Conservation (phyloP, 345 rosid genomes). For the Salix viminalis region DNA sequence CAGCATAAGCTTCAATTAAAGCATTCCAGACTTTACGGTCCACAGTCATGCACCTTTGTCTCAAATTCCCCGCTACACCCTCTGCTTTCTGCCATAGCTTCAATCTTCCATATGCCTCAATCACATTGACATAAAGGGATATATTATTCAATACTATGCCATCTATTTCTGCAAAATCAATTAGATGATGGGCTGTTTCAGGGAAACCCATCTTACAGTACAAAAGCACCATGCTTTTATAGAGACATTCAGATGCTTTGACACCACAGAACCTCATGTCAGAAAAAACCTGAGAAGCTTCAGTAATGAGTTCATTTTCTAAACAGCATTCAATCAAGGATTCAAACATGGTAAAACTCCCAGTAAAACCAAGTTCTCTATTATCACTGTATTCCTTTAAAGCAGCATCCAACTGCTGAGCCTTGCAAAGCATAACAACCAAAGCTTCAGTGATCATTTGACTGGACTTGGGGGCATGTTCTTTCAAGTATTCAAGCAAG, state of each 20-base stretch:
- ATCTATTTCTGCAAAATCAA: slow-evolving; percentile 49
- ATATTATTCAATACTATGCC: slow-evolving; percentile 47
- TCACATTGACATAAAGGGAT: slow-evolving; percentile 48
- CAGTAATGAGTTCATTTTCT: slow-evolving; percentile 49
- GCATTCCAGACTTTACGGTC: slow-evolving; percentile 87
- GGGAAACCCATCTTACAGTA: slow-evolving; percentile 82
- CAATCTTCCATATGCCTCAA: slow-evolving; percentile 66
- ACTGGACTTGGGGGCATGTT: slow-evolving; percentile 42
- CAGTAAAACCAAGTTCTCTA: slow-evolving; percentile 38
- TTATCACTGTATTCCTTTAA: slow-evolving; percentile 54
- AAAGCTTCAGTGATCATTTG: slow-evolving; percentile 61
- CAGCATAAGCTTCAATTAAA: slow-evolving; percentile 78
- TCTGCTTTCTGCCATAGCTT: slow-evolving; percentile 89
- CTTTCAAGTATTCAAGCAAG: slow-evolving; percentile 68
- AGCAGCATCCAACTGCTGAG: slow-evolving; percentile 57
- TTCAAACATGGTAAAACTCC: slow-evolving; percentile 60
- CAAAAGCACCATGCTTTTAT: slow-evolving; percentile 46
- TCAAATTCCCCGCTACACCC: slow-evolving; percentile 66
- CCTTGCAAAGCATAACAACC: slow-evolving; percentile 68
- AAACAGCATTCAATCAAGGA: slow-evolving; percentile 66
- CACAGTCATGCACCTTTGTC: slow-evolving; percentile 46
- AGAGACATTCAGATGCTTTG: slow-evolving; percentile 51
- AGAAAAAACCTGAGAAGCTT: slow-evolving; percentile 81
- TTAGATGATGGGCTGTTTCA: slow-evolving; percentile 71
- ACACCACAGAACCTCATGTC: slow-evolving; percentile 70